Conservation (phyloP, 2,329 filamentous ascomycete species). For the Neonectria faginata region DNA sequence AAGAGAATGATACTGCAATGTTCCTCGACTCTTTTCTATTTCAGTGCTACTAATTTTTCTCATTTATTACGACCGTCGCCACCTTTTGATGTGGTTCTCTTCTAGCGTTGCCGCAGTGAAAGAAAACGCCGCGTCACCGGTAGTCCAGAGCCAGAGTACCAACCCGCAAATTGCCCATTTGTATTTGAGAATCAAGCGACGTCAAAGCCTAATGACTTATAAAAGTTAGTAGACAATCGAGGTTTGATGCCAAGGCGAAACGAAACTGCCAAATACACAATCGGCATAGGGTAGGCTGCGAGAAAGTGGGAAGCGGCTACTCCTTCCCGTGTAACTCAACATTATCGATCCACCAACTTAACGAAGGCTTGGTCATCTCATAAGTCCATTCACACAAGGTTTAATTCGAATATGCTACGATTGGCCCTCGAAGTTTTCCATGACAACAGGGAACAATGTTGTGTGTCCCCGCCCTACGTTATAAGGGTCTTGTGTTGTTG, state of each 20-base stretch:
- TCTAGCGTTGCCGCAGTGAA: too few relatives aligned
- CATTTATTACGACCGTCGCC: too few relatives aligned
- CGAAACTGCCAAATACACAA: neutral
- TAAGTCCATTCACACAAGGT: neutral
- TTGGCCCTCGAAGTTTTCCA: neutral
- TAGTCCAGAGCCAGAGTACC: too few relatives aligned
- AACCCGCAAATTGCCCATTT: neutral
- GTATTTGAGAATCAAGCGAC: neutral
- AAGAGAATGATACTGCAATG: too few relatives aligned
- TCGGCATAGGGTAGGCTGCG: neutral
- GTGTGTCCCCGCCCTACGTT: neutral
- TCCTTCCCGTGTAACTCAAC: neutral
- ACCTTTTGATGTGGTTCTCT: too few relatives aligned
- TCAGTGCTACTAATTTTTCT: too few relatives aligned
- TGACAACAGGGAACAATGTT: slow-evolving; percentile 10
- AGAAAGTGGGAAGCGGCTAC: neutral
- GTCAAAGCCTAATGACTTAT: neutral
- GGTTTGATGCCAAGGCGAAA: neutral
- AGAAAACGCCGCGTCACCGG: too few relatives aligned
- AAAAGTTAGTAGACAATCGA: neutral
- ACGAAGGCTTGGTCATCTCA: neutral
- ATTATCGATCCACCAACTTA: neutral
- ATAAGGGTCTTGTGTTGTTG: slow-evolving; percentile 8
- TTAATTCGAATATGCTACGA: neutral
- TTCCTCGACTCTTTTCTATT: too few relatives aligned